Evolutionary conservation across 805 yeast species (phyloP), one percentile per base, ranked within the genome.

Genomic region (Teunomyces atbi): DNA sequence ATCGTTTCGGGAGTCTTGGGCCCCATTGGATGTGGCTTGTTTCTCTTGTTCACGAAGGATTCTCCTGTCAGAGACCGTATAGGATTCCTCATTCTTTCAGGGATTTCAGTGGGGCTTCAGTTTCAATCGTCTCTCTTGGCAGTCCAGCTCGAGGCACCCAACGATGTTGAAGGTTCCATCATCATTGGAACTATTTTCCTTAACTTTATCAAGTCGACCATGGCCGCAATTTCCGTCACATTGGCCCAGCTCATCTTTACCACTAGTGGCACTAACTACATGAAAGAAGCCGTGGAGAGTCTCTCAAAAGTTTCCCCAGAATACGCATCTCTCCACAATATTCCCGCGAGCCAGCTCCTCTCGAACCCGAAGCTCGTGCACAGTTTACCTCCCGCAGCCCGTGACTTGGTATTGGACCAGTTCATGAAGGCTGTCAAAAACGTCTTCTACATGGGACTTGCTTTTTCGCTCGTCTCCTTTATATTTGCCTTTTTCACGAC

Each of bases 401-500:
- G 55, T 26, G 52, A 54, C 3, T 38, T 59, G 34, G 56, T 66
- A 2, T 45, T 65, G 28, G 58, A 63, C 44, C 64, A 62, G 62
- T 69, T 68, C 50, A 66, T 66, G 61, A 51, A 44, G 30, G 57
- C 74, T 5, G 52, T 71, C 35, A 55, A 56, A 37, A 60, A 64
- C 45, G 66, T 65, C 39, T 71, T 69, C 42, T 68, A 65, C 52
- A 54, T 69, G 43, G 59, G 65, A 12, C 48, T 77, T 13, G 81
- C 69, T 0, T 56, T 70, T 12, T 58, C 73, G 1, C 50, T 58
- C 7, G 29, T 65, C 11, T 54, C 69, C 2, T 57, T 74, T 6
- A 35, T 77, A 1, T 46, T 56, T 5, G 48, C 68, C 0, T 5
- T 73, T 0, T 69, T 75, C 47, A 62, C 70, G 41, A 72, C 82